Conservation (phyloP, 1,284 basidiomycete species). For the Vanrija humicola region DNA sequence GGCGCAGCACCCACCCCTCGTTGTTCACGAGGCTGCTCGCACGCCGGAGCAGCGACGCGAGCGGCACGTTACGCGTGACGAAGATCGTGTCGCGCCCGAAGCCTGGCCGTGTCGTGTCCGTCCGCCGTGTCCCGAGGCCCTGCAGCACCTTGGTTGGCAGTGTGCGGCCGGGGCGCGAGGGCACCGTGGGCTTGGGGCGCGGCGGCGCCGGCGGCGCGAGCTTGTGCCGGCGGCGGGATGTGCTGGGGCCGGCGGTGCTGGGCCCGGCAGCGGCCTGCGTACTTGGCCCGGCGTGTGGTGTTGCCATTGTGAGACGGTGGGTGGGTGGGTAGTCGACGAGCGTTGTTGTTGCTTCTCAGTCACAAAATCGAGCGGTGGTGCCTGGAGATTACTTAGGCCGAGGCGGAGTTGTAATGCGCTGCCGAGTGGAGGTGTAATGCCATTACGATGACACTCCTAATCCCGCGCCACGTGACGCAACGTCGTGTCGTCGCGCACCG, state of each 20-base stretch:
- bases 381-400: no score
- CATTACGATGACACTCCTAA: not conserved
- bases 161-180: conserved; percentile 7
- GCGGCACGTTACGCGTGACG: conserved; percentile 67
- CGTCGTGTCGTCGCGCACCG: no score
- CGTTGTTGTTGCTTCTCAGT: not conserved
- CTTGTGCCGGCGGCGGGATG: conserved; percentile 1
- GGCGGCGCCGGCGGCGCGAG: conserved; percentile 17
- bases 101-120: conserved; percentile 30
- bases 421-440: no score
- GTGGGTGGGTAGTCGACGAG: not conserved
- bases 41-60: conserved; percentile 61
- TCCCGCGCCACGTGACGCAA: not conserved
- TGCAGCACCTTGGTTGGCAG: conserved; percentile 35
- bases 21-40: conserved; percentile 84
- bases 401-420: no score
- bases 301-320: not conserved
- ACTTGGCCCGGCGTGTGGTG: not conserved
- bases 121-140: conserved; percentile 27
- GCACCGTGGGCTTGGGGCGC: not conserved
- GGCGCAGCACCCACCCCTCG: conserved; percentile 85
- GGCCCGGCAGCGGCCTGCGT: not conserved
- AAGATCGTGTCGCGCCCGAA: conserved; percentile 71
- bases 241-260: not conserved
- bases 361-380: not conserved